Percentiles rank a stretch among this genome's conserved stretches.
Conservation (phyloP, 306 rosid genomes). For the Rubus parviflorus region DNA sequence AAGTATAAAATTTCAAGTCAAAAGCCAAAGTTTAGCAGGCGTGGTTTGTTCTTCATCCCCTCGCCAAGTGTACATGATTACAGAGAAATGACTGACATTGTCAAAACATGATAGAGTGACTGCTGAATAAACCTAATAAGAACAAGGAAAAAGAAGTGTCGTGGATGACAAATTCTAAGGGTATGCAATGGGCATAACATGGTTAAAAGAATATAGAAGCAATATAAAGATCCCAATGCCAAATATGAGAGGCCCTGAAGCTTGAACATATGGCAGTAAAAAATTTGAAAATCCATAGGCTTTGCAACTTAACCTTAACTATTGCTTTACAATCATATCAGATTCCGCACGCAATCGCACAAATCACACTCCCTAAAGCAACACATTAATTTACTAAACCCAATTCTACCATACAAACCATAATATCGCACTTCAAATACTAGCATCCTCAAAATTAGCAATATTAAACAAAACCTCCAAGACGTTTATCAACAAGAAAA, state of each 20-base stretch:
- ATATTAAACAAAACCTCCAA: background rate
- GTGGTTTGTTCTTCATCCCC: background rate
- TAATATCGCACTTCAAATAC: background rate
- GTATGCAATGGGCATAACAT: background rate
- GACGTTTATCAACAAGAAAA: background rate
- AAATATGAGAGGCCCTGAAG: background rate
- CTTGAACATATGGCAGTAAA: background rate
- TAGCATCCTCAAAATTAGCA: background rate
- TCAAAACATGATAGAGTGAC: background rate
- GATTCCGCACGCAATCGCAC: background rate
- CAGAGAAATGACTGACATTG: background rate
- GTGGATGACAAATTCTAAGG: background rate
- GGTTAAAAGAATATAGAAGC: background rate
- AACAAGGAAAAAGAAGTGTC: background rate
- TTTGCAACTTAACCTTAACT: background rate
- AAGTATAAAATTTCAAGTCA: background rate
- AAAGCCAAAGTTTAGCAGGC: background rate
- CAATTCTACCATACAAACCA: background rate
- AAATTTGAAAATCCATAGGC: background rate
- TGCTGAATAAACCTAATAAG: background rate
- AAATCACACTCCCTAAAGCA: background rate
- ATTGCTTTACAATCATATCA: background rate
- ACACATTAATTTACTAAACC: background rate
- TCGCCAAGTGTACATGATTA: background rate
- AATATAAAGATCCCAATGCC: background rate